Evolutionary conservation across 2,329 filamentous ascomycete species (phyloP).

Genomic region (Phyllosticta citrichinensis): DNA sequence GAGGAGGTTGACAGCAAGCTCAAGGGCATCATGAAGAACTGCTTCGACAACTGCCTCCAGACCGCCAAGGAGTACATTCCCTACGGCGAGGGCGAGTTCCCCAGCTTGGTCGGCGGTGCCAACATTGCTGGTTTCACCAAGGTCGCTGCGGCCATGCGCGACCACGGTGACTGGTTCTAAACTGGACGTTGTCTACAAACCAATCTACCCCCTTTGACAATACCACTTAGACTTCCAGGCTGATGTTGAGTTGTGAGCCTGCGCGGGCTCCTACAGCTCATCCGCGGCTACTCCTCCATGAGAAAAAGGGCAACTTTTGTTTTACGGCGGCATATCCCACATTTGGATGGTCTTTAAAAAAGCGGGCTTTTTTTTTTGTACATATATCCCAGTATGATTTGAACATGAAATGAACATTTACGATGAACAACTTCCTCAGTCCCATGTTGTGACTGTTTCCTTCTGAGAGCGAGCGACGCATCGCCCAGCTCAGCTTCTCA

Average conservation of each 20-base stretch:
- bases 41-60: constrained; percentile 79
- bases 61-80: constrained; percentile 85
- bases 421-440: not conserved
- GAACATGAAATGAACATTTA: constrained; percentile 1
- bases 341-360: not conserved
- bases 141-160: constrained; percentile 87
- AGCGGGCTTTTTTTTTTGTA: constrained; percentile 3
- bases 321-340: not conserved
- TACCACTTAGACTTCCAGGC: not conserved
- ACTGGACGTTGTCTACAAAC: not conserved
- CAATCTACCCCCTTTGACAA: not conserved
- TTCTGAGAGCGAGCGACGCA: not conserved
- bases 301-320: not conserved
- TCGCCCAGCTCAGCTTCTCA: not conserved
- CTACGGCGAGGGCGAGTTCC: constrained; percentile 69
- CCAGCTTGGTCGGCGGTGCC: constrained; percentile 81
- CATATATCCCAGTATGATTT: constrained; percentile 3
- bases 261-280: not conserved
- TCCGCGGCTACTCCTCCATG: not conserved
- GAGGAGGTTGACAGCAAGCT: constrained; percentile 89
- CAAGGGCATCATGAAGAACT: constrained; percentile 88
- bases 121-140: constrained; percentile 98
- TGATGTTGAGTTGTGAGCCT: not conserved
- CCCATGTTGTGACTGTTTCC: not conserved
- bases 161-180: constrained; percentile 89